Conservation (phyloP, 2,329 filamentous ascomycete genomes). For the Fusarium nygamai region DNA sequence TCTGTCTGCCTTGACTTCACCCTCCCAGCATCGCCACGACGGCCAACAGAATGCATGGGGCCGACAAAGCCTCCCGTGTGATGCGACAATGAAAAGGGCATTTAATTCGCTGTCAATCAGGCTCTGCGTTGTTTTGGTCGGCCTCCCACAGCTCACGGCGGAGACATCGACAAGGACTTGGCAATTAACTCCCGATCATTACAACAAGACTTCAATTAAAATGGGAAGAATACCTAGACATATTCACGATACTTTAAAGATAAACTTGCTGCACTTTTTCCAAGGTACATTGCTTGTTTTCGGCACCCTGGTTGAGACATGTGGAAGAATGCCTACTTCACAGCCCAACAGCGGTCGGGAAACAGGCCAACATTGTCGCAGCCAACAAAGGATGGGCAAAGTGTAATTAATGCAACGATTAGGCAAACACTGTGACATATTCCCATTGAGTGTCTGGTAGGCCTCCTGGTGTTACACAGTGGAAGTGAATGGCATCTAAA, state of each 20-base stretch:
- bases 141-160: conserved; percentile 31
- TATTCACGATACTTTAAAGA: fast-evolving
- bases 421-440: not conserved
- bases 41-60: conserved; percentile 3
- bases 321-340: not conserved
- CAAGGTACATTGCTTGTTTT: not conserved
- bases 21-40: conserved; percentile 15
- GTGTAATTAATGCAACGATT: conserved; percentile 14
- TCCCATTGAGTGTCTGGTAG: not conserved
- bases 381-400: conserved; percentile 9
- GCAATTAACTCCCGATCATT: not conserved
- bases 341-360: conserved; percentile 5
- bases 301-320: not conserved
- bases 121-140: conserved; percentile 14
- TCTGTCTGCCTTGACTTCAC: conserved; percentile 11
- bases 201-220: not conserved
- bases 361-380: not conserved
- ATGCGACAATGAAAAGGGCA: not conserved
- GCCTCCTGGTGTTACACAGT: not conserved
- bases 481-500: not conserved
- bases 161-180: not conserved
- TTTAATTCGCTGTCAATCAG: conserved; percentile 28
- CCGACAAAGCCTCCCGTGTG: not conserved
- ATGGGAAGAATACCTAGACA: not conserved
- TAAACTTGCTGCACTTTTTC: not conserved